Conservation (phyloP, 2,329 filamentous ascomycete genomes). For the Fusarium hostae region DNA sequence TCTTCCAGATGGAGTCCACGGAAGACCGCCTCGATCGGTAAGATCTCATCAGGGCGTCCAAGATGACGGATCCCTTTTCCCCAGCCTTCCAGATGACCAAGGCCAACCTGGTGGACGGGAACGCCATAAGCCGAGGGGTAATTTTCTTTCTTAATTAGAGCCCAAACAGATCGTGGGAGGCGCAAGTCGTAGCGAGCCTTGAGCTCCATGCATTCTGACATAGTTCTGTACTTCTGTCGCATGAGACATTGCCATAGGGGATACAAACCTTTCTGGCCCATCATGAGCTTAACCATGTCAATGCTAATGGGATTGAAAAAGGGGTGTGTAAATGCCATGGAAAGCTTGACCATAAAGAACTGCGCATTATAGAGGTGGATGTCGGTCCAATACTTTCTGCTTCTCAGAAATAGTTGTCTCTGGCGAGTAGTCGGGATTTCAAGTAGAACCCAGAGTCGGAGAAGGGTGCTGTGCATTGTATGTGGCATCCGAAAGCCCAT, state of each 20-base stretch:
- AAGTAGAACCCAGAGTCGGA: constrained; percentile 79
- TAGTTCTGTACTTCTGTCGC: constrained; percentile 61
- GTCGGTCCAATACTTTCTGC: constrained; percentile 65
- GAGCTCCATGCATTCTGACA: constrained; percentile 64
- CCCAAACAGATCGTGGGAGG: constrained; percentile 49
- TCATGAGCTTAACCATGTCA: constrained; percentile 65
- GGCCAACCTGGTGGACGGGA: constrained; percentile 62
- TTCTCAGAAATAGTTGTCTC: constrained; percentile 66
- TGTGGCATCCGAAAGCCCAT: constrained; percentile 67
- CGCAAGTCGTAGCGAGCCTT: constrained; percentile 68
- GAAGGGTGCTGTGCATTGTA: constrained; percentile 59
- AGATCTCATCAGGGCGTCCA: constrained; percentile 66
- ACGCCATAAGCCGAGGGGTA: constrained; percentile 60
- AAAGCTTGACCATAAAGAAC: constrained; percentile 77
- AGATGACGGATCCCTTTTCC: constrained; percentile 60
- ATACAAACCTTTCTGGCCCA: constrained; percentile 67
- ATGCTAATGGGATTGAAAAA: constrained; percentile 62
- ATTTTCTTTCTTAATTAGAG: constrained; percentile 31
- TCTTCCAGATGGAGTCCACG: constrained; percentile 64
- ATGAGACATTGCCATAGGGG: constrained; percentile 70
- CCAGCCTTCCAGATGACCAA: constrained; percentile 66
- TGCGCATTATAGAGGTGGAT: constrained; percentile 70
- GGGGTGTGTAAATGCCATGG: constrained; percentile 75
- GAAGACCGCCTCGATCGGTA: constrained; percentile 65
- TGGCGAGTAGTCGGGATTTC: constrained; percentile 69